Conservation (phyloP, 2,329 filamentous ascomycete species). For the Ceratocystis ficicola region DNA sequence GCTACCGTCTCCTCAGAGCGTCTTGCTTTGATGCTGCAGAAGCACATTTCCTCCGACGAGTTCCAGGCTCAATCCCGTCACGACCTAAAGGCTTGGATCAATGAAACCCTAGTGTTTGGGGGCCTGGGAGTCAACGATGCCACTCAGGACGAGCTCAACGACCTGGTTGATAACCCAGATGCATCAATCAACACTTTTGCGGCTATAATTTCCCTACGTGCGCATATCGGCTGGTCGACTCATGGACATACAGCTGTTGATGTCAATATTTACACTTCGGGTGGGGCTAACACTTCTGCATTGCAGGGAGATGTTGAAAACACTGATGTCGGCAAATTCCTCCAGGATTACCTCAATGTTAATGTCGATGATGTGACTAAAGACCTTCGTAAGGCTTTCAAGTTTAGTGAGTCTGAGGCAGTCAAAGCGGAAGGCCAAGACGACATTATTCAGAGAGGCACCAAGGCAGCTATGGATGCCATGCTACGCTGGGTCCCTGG, state of each 20-base stretch:
- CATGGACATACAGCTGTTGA: conserved; percentile 90
- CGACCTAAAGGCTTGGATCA: conserved; percentile 52
- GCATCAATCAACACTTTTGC: conserved; percentile 52
- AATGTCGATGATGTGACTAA: conserved; percentile 67
- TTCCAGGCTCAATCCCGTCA: conserved; percentile 27
- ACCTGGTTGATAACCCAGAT: conserved; percentile 47
- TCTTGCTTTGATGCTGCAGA: conserved; percentile 49
- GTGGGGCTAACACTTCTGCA: conserved; percentile 48
- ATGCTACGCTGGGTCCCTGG: conserved; percentile 21
- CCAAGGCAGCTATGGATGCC: conserved; percentile 18
- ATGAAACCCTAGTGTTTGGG: conserved; percentile 50
- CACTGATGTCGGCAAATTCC: conserved; percentile 75
- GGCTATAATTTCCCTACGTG: conserved; percentile 74
- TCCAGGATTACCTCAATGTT: conserved; percentile 65
- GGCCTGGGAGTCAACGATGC: conserved; percentile 69
- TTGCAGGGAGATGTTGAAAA: conserved; percentile 87
- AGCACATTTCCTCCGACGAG: conserved; percentile 39
- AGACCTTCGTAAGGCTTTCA: conserved; percentile 46
- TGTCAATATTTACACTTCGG: conserved; percentile 87
- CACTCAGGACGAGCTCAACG: conserved; percentile 55
- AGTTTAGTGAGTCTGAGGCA: not conserved
- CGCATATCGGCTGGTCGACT: conserved; percentile 85
- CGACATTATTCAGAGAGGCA: conserved; percentile 11
- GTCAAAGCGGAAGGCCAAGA: not conserved
- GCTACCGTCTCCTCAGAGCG: conserved; percentile 69